Base-by-base conservation (phyloP, 2,329 filamentous ascomycete species). In the Pseudopyrenochaeta lycopersici region DNA sequence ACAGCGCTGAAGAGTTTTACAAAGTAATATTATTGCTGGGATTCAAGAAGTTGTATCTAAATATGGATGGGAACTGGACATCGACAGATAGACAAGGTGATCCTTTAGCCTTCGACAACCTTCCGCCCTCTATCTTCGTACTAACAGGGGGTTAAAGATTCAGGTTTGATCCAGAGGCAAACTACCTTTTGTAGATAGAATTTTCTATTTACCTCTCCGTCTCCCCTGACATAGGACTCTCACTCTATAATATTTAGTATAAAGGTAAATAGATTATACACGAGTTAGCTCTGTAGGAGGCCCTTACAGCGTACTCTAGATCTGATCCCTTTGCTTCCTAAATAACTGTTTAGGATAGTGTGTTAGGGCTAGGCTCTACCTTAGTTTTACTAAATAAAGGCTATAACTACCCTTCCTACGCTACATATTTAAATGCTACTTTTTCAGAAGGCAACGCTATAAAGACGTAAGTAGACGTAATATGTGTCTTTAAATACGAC, bases 241-340 rank as follows among this genome's bases (percentile, higher is more conserved):
- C 76, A 0, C 70, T 86, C 0, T 81, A 80, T 61, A 78, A 86
- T 52, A 79, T 87, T 38, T 71, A 75, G 15, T 85, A 80, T 74
- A 82, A 84, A 60, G 82, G 81, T 14, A 76, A 84, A 54, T 74
- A 82, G 5, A 67, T 87, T 5, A 71, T 86, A 10, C 86, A 85
- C 51, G 84, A 86, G 55, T 73, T 87, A 1, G 58, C 80, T 2
- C 70, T 86, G 0, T 81, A 86, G 63, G 83, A 86, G 66, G 83
- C 83, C 0, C 68, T 85, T 7, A 79, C 82, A 1, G 81, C 84
- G 47, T 85, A 84, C 49, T 80, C 81, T 1, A 77, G 81, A 4
- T 77, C 76, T 36, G 80, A 84, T 43, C 82, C 81, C 0, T 65
- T 78, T 1, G 77, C 80, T 59, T 78, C 78, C 1, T 77, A 77